These are phyloP conservation scores for Quaeritorhiza haematococci DNA, from an alignment of 371 early-diverging fungal species.

Conservation along the genomic window DNA sequence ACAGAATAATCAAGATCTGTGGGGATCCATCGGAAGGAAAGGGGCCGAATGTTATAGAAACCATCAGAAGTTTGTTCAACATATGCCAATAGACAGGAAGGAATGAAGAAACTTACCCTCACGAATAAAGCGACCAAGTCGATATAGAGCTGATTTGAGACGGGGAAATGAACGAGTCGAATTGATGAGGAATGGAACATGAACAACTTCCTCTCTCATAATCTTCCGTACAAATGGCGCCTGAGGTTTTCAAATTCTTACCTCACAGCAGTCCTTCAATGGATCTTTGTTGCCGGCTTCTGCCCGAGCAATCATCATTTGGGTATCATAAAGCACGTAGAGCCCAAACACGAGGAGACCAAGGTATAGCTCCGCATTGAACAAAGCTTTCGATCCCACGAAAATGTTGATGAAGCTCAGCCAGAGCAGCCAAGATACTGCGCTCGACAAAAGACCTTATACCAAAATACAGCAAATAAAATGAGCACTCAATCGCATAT, in stretches of 20 bases:
- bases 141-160: conserved; percentile 48
- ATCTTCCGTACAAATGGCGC: no score
- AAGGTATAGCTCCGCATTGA: conserved; percentile 45
- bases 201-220: no score
- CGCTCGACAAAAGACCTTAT: conserved; percentile 41
- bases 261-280: conserved; percentile 44
- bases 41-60: no score
- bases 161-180: conserved; percentile 47
- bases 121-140: conserved; percentile 54
- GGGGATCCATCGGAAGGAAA: no score
- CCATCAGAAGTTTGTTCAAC: no score
- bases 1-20: conserved; percentile 41
- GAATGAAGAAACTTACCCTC: no score
- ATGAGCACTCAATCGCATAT: no score
- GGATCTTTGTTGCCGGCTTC: not conserved
- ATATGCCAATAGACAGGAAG: no score
- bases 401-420: conserved; percentile 43
- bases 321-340: conserved; percentile 55
- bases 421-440: conserved; percentile 34
- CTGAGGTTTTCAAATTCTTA: no score
- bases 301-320: conserved; percentile 43
- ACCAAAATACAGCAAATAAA: conserved; percentile 41
- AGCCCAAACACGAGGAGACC: conserved; percentile 48
- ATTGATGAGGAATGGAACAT: no score
- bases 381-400: conserved; percentile 34